Evolutionary conservation across 768 basidiomycete species (phyloP).

Genomic region (Boletus huronensis): DNA sequence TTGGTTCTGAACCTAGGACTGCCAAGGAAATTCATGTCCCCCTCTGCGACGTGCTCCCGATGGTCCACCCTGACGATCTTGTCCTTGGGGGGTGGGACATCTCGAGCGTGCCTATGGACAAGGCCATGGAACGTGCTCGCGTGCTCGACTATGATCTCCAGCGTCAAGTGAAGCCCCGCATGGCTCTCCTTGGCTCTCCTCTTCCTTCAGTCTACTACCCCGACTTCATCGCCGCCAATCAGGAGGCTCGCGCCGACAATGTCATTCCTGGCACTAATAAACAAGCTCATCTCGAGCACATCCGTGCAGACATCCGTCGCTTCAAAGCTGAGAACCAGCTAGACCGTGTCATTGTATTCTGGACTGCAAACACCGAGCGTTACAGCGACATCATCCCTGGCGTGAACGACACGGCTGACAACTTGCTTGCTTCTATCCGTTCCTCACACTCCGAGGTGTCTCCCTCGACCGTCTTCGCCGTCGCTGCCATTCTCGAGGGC

Average conservation of each 20-base stretch:
- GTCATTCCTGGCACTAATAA: slow-evolving; percentile 83
- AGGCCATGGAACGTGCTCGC: slow-evolving; percentile 89
- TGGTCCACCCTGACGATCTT: slow-evolving; percentile 98
- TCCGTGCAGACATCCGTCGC: slow-evolving; percentile 88
- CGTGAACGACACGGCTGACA: slow-evolving; percentile 91
- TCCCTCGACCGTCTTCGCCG: slow-evolving; percentile 92
- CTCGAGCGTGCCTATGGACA: slow-evolving; percentile 77
- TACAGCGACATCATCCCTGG: slow-evolving; percentile 94
- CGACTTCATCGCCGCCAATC: slow-evolving; percentile 97
- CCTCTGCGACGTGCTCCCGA: slow-evolving; percentile 90
- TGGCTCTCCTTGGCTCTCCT: slow-evolving; percentile 77
- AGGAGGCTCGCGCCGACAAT: slow-evolving; percentile 94
- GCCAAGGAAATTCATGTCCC: slow-evolving; percentile 93
- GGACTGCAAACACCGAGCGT: slow-evolving; percentile 99
- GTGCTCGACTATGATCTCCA: slow-evolving; percentile 97
- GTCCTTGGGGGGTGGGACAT: slow-evolving; percentile 99
- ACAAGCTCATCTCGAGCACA: slow-evolving; percentile 84
- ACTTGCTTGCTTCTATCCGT: slow-evolving; percentile 79
- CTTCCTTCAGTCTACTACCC: slow-evolving; percentile 96
- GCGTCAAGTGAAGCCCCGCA: slow-evolving; percentile 86
- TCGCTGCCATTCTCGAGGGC: slow-evolving; percentile 92
- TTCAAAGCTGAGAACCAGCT: slow-evolving; percentile 84
- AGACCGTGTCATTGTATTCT: slow-evolving; percentile 91
- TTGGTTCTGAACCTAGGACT: slow-evolving; percentile 75
- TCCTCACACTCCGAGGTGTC: slow-evolving; percentile 90